Evolutionary conservation across 495 filamentous ascomycete species (phyloP).

Genomic region (Lasiosphaeris hirsuta): DNA sequence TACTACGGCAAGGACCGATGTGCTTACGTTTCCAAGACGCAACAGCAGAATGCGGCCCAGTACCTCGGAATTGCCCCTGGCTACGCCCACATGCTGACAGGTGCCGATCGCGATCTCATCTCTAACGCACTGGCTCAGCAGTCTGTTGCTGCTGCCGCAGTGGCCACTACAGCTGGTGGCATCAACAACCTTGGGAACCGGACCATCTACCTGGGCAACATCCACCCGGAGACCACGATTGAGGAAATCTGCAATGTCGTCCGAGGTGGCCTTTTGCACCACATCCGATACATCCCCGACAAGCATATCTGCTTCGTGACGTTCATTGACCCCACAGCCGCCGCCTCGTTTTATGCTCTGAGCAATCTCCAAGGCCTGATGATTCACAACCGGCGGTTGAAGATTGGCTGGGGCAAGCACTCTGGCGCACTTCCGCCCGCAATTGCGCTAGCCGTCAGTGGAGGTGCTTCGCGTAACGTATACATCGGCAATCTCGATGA

Average conservation of each 20-base stretch:
- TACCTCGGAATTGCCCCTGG: slow-evolving; percentile 98
- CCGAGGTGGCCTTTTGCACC: slow-evolving; percentile 86
- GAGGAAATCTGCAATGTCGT: slow-evolving; percentile 99
- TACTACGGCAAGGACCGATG: slow-evolving; percentile 99
- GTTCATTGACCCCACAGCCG: slow-evolving; percentile 97
- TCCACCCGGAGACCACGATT: slow-evolving; percentile 96
- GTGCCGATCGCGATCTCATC: slow-evolving; percentile 91
- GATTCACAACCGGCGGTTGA: slow-evolving; percentile 97
- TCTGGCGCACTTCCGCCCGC: slow-evolving; percentile 95
- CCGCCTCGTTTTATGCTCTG: slow-evolving; percentile 94
- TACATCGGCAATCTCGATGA: slow-evolving; percentile 98
- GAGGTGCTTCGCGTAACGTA: slow-evolving; percentile 92
- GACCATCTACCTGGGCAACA: slow-evolving; percentile 97
- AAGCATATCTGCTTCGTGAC: slow-evolving; percentile 99
- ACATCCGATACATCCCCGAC: slow-evolving; percentile 98
- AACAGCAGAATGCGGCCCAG: slow-evolving; percentile 98
- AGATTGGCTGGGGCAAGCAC: slow-evolving; percentile 99
- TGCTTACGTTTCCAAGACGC: slow-evolving; percentile 98
- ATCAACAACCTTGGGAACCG: slow-evolving; percentile 97
- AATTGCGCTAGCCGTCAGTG: slow-evolving; percentile 93
- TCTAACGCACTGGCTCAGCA: slow-evolving; percentile 95
- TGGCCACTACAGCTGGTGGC: slow-evolving; percentile 92
- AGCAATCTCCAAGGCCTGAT: slow-evolving; percentile 96
- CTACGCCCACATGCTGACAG: slow-evolving; percentile 92
- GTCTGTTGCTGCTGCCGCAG: slow-evolving; percentile 93